These are phyloP conservation scores for Aspergillus puulaauensis DNA, from an alignment of 2,329 filamentous ascomycete genomes.

Conservation along the genomic window DNA sequence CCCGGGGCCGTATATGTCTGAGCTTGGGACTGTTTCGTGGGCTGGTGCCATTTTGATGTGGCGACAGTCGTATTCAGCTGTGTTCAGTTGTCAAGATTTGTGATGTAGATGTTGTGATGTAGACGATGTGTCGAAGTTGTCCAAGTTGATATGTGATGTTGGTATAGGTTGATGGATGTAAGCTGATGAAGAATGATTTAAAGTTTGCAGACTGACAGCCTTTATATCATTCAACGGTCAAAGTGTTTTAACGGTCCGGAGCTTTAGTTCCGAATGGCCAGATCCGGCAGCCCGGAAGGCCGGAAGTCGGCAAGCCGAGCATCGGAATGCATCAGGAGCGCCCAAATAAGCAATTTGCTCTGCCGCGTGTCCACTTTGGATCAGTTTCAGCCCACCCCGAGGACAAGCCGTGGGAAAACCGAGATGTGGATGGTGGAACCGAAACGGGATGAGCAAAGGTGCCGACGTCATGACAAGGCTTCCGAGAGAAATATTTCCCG, in stretches of 20 bases:
- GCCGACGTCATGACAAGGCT: neutral
- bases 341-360: neutral
- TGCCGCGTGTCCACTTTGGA: neutral
- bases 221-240: neutral
- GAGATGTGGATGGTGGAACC: neutral
- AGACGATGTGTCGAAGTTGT: neutral
- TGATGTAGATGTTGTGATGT: neutral
- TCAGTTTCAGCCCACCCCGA: neutral
- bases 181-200: neutral
- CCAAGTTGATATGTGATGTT: no score
- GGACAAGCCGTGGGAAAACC: neutral
- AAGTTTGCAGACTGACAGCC: neutral
- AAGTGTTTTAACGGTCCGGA: neutral
- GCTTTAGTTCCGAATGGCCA: neutral
- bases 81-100: no score
- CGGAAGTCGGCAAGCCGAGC: neutral
- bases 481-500: neutral
- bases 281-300: neutral
- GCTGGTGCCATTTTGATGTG: neutral
- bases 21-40: conserved; percentile 18
- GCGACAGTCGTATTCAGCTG: no score
- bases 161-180: no score
- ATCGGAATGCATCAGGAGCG: neutral
- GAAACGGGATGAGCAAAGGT: no score
- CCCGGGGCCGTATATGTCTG: conserved; percentile 41